Conservation (phyloP, 768 basidiomycete species). For the Lentinus tigrinus region DNA sequence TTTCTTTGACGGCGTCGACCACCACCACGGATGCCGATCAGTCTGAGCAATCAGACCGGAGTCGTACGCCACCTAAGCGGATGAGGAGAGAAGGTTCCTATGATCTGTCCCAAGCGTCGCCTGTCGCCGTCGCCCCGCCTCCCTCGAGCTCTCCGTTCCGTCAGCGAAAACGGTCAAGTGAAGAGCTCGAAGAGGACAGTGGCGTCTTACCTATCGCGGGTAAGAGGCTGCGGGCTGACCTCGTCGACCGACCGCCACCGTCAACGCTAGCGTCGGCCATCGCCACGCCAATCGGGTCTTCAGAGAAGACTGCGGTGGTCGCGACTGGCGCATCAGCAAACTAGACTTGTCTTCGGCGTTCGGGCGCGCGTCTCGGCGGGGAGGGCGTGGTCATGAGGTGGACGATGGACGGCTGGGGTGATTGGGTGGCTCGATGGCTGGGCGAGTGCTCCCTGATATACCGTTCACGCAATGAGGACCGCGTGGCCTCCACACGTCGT, state of each 20-base stretch:
- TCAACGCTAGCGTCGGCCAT: neutral
- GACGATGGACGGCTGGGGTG: neutral
- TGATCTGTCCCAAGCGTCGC: neutral
- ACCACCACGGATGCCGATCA: constrained; percentile 1
- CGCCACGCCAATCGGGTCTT: neutral
- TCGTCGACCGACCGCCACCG: neutral
- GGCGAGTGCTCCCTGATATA: neutral
- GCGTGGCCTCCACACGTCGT: constrained; percentile 8
- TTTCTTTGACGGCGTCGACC: neutral
- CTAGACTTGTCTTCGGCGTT: neutral
- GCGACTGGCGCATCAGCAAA: neutral
- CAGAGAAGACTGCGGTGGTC: neutral
- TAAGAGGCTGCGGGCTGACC: constrained; percentile 13
- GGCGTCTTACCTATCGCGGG: neutral
- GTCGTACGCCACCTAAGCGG: constrained; percentile 43
- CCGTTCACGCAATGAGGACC: constrained; percentile 1
- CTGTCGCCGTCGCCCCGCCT: neutral
- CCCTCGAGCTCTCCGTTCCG: constrained; percentile 12
- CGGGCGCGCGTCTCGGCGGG: neutral
- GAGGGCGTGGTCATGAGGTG: neutral
- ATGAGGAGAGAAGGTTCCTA: constrained; percentile 27
- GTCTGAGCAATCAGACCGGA: constrained; percentile 7
- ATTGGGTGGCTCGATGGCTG: neutral
- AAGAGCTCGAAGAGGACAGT: constrained; percentile 26
- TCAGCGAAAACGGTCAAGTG: constrained; percentile 26